phyloP scores from a whole-genome alignment of 2,329 filamentous ascomycete genomes.

The Fusarium praegraminearum region DNA sequence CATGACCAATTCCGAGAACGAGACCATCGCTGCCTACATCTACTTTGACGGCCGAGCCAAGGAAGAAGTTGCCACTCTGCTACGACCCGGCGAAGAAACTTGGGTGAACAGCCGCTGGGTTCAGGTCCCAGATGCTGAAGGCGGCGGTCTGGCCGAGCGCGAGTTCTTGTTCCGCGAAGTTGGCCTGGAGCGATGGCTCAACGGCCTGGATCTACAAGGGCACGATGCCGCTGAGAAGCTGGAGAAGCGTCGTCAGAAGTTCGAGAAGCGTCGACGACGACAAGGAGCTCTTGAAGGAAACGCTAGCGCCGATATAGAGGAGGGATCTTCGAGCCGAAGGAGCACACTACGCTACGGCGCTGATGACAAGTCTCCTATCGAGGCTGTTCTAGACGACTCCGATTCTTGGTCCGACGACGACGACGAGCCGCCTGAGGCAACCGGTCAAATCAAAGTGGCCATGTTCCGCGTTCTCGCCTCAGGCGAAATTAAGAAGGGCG shows the following conservation, averaged over 20 bases:
- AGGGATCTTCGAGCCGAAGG: conserved; percentile 58
- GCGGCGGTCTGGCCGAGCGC: conserved; percentile 92
- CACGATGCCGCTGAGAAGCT: conserved; percentile 91
- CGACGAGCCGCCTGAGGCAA: conserved; percentile 91
- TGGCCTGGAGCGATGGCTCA: conserved; percentile 94
- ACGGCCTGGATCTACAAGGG: conserved; percentile 93
- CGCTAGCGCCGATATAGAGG: conserved; percentile 52
- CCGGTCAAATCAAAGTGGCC: conserved; percentile 97
- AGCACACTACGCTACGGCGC: conserved; percentile 84
- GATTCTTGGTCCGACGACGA: conserved; percentile 83
- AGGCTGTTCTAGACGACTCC: conserved; percentile 75
- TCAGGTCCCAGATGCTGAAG: conserved; percentile 89
- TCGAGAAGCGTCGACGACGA: conserved; percentile 74
- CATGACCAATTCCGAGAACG: conserved; percentile 91
- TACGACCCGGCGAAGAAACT: conserved; percentile 94
- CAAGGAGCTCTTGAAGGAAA: conserved; percentile 64
- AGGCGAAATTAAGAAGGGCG: conserved; percentile 96
- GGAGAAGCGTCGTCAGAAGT: conserved; percentile 87
- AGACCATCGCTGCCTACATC: conserved; percentile 98
- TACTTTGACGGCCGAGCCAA: conserved; percentile 97
- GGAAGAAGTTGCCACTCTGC: conserved; percentile 94
- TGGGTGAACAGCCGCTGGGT: conserved; percentile 99
- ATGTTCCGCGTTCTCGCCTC: conserved; percentile 95
- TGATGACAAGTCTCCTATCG: conserved; percentile 79
- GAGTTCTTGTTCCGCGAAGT: conserved; percentile 98